Base-by-base conservation (phyloP, 2,329 filamentous ascomycete genomes). In the Botryotinia calthae region DNA sequence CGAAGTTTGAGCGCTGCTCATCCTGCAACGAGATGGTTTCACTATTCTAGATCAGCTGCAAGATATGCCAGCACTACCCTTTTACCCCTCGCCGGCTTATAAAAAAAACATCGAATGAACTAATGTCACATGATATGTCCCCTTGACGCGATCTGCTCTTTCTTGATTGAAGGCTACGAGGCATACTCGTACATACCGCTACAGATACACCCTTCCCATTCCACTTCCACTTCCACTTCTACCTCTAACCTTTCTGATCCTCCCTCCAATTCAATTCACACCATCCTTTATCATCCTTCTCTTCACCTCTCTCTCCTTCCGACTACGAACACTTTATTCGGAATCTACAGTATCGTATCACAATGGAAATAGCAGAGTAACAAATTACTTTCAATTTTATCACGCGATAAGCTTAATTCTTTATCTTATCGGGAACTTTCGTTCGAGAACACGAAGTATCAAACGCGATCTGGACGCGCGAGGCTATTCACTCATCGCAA, bases 381-480 rank as follows among this genome's bases (percentile, higher is more conserved):
- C 28, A 58, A n/a, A 61, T 40, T 61, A 40, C 58, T 61, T n/a
- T 40, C 34, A 9, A n/a, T 61, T n/a, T 61, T 40, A 37, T 61
- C 58, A 40, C 14, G n/a, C 22, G 34, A 61, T 40, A 61, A 40
- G 51, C n/a, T 8, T 31, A 56, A 61, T 61, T 42, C 31, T 44
- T 34, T 48, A 56, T 40, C 62, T 48, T 56, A 54, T 67, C 64
- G 46, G 51, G 34, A 54, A 56, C 34, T 67, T 56, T 31, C 65
- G 9, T 56, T 28, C 42, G 22, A 51, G 56, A 44, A 70, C 31
- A 46, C 37, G 40, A 12, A 18, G 58, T 25, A 61, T 61, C 25
- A n/a, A 67, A 42, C 65, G 48, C 65, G 48, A 67, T 37, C 48
- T 56, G 25, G 64, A 31, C 48, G 34, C 65, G 65, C 65, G 34